Percentiles rank a stretch among this genome's conserved stretches.
phyloP scores from a whole-genome alignment of 441 rosid species.

The Jatropha multifida region DNA sequence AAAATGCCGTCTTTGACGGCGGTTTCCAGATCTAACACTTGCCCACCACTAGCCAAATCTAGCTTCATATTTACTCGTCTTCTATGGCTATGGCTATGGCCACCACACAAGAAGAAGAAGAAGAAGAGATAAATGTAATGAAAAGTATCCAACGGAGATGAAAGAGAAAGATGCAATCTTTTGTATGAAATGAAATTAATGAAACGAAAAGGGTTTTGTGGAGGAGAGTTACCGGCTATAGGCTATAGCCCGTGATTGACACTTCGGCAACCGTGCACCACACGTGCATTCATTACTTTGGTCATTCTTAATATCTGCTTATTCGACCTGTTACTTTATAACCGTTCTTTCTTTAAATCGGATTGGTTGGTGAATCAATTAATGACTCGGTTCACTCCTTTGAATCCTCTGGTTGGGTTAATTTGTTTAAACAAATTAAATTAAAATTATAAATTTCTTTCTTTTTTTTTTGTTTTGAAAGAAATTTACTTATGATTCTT shows the following conservation, averaged over 20 bases:
- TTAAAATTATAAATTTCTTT: too few species aligned
- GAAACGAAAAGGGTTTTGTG: not conserved
- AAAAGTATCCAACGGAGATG: slow-evolving; percentile 3
- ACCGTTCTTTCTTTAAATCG: not conserved
- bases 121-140: too few species aligned
- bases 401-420: too few species aligned
- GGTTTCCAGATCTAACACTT: slow-evolving; percentile 78
- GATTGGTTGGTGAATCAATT: not conserved
- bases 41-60: slow-evolving; percentile 54
- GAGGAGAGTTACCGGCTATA: not conserved
- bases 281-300: slow-evolving; percentile 21
- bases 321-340: not conserved
- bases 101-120: slow-evolving; percentile 25
- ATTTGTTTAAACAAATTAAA: too few species aligned
- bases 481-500: too few species aligned
- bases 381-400: too few species aligned
- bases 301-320: not conserved
- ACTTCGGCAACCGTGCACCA: slow-evolving; percentile 4
- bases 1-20: slow-evolving; percentile 84
- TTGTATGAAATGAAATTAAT: too few species aligned
- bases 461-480: too few species aligned
- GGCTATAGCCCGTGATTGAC: not conserved
- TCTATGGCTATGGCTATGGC: slow-evolving; percentile 50
- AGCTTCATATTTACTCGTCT: slow-evolving; percentile 38
- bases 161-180: not conserved